Conservation (phyloP, 495 filamentous ascomycete genomes). For the Peziza echinospora region DNA sequence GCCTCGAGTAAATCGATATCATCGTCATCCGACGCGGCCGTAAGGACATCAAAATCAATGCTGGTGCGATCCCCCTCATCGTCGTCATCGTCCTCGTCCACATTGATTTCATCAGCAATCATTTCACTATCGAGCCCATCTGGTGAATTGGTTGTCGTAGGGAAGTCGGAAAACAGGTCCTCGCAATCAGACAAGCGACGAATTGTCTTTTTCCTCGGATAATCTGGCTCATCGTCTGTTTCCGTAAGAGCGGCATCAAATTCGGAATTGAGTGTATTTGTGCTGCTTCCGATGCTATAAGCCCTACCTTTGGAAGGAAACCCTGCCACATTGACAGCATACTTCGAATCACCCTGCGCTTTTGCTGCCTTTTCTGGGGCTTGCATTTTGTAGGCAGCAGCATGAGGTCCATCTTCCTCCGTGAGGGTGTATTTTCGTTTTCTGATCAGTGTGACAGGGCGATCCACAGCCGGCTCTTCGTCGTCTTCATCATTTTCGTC, state of each 20-base stretch:
- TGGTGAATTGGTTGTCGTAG: neutral
- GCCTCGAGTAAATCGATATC: neutral
- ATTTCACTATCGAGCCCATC: neutral
- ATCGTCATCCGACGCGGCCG: neutral
- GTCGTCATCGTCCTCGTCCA: neutral
- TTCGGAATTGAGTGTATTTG: neutral
- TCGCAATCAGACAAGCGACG: neutral
- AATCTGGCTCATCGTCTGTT: neutral
- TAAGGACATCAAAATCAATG: neutral
- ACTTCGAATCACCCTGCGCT: neutral
- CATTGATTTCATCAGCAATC: neutral
- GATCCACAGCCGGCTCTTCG: neutral
- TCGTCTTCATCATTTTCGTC: neutral
- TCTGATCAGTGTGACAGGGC: neutral
- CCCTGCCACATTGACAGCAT: neutral
- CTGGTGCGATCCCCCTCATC: neutral
- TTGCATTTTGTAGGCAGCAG: neutral
- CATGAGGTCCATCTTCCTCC: neutral
- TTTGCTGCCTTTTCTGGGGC: neutral
- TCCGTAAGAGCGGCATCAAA: neutral
- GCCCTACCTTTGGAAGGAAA: neutral
- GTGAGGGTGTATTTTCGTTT: neutral
- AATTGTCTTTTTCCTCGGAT: neutral
- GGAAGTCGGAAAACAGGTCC: neutral
- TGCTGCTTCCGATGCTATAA: neutral